phyloP scores from a whole-genome alignment of 139 green algal genomes.

The Limnomonas spitsbergensis region DNA sequence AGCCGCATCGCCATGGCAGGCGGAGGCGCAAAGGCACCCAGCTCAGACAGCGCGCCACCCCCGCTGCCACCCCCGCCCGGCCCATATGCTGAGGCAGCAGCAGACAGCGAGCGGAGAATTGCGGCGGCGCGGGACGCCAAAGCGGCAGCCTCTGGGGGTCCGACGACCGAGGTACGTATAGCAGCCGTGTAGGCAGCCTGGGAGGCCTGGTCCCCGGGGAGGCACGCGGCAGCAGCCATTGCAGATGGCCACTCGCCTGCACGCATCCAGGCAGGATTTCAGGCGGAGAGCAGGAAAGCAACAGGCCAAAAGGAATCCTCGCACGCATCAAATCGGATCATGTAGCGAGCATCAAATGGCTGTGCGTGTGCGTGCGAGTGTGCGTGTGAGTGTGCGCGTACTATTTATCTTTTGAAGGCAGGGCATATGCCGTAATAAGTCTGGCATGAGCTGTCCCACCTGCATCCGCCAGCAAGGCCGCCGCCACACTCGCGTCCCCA shows the following conservation, averaged over 20 bases:
- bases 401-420: too few species aligned
- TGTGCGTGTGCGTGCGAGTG: too few species aligned
- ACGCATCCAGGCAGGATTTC: not conserved
- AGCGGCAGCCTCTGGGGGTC: not conserved
- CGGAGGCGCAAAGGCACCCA: not conserved
- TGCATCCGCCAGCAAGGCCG: not conserved
- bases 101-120: not conserved
- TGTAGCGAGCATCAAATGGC: too few species aligned
- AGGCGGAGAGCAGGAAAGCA: too few species aligned
- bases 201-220: not conserved
- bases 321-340: too few species aligned
- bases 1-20: not conserved
- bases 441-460: not conserved
- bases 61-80: too few species aligned
- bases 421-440: too few species aligned
- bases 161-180: not conserved
- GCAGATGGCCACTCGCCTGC: conserved; percentile 47
- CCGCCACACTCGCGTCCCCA: conserved; percentile 9
- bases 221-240: not conserved
- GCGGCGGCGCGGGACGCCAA: too few species aligned
- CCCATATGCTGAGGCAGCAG: too few species aligned
- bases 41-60: too few species aligned
- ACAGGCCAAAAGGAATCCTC: too few species aligned
- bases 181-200: not conserved
- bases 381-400: too few species aligned